These are phyloP conservation scores for Clavispora carvajalis DNA, from an alignment of 805 yeast species.

Conservation along the genomic window DNA sequence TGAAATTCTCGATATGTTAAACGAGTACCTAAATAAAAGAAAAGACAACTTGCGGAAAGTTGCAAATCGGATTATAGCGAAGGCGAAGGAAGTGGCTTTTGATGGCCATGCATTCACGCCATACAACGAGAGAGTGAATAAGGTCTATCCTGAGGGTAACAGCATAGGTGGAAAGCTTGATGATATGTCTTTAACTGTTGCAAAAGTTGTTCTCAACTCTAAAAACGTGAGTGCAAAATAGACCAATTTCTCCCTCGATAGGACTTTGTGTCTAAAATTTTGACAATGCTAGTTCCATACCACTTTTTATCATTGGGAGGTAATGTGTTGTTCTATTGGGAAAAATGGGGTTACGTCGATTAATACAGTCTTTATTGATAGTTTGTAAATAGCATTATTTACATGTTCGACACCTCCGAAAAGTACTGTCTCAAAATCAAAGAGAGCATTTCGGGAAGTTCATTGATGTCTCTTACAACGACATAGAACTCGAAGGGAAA, in stretches of 20 bases:
- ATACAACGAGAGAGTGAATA: conserved; percentile 46
- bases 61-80: conserved; percentile 35
- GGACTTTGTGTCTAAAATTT: no score
- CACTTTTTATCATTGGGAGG: no score
- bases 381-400: neutral
- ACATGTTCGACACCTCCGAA: conserved; percentile 46
- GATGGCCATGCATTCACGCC: conserved; percentile 52
- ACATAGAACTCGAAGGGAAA: conserved; percentile 98
- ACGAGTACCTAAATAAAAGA: conserved; percentile 23
- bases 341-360: neutral
- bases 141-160: conserved; percentile 25
- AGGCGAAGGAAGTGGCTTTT: conserved; percentile 45
- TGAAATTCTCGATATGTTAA: conserved; percentile 39
- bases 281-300: no score
- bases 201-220: conserved; percentile 30
- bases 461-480: conserved; percentile 82
- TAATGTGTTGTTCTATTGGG: neutral
- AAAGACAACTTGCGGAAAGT: conserved; percentile 32
- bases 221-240: neutral
- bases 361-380: neutral
- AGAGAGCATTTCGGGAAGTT: conserved; percentile 87
- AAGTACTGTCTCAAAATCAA: conserved; percentile 89
- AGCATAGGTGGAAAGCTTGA: conserved; percentile 52
- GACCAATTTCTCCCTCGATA: no score
- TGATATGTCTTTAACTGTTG: conserved; percentile 49